Percentiles rank a stretch among this genome's conserved stretches.
These are phyloP conservation scores for Cystobasidium onofrii DNA, from an alignment of 768 basidiomycete species.

Conservation along the genomic window DNA sequence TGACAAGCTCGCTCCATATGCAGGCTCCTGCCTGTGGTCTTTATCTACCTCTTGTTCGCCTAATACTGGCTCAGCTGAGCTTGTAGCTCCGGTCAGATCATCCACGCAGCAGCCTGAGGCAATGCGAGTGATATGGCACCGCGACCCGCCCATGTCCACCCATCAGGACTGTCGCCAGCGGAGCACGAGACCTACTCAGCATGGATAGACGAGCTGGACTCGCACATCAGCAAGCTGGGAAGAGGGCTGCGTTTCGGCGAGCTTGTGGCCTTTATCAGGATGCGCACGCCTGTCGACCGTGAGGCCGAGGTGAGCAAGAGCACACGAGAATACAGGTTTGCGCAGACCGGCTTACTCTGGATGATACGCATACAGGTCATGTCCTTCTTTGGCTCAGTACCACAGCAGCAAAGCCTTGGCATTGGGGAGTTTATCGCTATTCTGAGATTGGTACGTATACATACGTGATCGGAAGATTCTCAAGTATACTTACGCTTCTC, in stretches of 20 bases:
- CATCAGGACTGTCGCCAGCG: constrained; percentile 17
- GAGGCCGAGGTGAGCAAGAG: constrained; percentile 18
- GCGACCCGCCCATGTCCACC: constrained; percentile 16
- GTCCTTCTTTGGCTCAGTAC: constrained; percentile 18
- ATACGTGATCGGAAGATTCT: too few relatives aligned
- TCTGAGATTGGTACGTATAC: constrained; percentile 24
- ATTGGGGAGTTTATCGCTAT: constrained; percentile 25
- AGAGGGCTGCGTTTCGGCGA: constrained; percentile 27
- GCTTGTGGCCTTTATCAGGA: constrained; percentile 23
- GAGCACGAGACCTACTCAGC: constrained; percentile 15
- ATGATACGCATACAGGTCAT: constrained; percentile 7
- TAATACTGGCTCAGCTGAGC: too few relatives aligned
- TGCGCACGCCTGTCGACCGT: constrained; percentile 17
- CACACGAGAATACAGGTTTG: too few relatives aligned
- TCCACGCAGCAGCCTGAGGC: neutral
- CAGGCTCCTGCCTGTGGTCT: too few relatives aligned
- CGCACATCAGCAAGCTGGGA: constrained; percentile 16
- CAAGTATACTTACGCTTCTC: neutral
- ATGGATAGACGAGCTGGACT: constrained; percentile 23
- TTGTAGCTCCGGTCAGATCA: too few relatives aligned
- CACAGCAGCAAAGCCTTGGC: constrained; percentile 28
- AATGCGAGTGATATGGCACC: neutral
- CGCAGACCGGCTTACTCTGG: neutral
- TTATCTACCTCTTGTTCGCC: too few relatives aligned
- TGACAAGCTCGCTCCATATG: too few relatives aligned